phyloP scores from a whole-genome alignment of 202 grass and related monocot genomes.

The Zizania palustris region DNA sequence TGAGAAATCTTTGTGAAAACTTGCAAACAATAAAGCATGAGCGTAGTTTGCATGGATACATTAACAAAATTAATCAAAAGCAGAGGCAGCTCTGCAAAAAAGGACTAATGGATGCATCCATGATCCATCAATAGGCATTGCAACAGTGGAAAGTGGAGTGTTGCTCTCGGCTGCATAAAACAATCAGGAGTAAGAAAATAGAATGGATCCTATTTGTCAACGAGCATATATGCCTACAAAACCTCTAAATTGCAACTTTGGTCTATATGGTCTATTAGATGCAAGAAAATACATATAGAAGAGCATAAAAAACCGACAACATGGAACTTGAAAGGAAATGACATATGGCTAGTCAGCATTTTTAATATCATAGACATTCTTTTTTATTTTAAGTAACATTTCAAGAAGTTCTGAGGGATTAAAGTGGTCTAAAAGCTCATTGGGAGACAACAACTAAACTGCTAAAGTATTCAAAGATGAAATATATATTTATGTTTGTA shows the following conservation, averaged over 20 bases:
- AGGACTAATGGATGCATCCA: constrained; percentile 11
- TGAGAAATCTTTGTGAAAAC: constrained; percentile 12
- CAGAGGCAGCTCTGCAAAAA: constrained; percentile 9
- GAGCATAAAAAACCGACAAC: neutral
- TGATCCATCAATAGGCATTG: constrained; percentile 11
- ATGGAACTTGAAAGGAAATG: constrained; percentile 28
- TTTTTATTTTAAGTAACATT: neutral
- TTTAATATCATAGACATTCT: neutral
- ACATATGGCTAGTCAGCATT: neutral
- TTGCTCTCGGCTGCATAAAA: constrained; percentile 76
- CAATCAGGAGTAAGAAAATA: neutral
- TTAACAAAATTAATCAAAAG: constrained; percentile 10
- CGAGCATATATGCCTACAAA: constrained; percentile 27
- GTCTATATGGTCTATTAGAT: neutral
- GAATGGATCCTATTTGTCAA: constrained; percentile 6
- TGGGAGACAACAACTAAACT: neutral
- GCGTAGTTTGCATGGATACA: neutral
- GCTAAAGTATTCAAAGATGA: neutral
- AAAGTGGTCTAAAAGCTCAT: neutral
- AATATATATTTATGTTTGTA: neutral
- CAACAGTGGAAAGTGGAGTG: constrained; percentile 60
- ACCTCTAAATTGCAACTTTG: constrained; percentile 13
- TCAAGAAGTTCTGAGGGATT: constrained; percentile 24
- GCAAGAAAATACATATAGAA: constrained; percentile 16
- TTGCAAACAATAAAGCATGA: neutral